These are phyloP conservation scores for Lactarius indigo DNA, from an alignment of 768 basidiomycete species.

Conservation along the genomic window DNA sequence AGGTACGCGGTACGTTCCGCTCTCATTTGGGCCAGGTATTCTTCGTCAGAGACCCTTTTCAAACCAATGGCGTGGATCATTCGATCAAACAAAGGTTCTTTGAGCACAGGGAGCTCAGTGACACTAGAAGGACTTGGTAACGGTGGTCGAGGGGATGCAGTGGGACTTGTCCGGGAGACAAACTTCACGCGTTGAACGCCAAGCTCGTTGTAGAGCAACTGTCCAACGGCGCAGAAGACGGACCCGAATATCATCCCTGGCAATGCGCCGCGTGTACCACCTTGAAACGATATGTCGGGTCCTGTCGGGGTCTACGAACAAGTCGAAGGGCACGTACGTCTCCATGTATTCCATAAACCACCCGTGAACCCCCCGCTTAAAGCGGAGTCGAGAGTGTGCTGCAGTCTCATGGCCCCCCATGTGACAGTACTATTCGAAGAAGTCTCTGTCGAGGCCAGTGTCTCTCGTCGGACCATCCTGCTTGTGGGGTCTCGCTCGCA, in stretches of 20 bases:
- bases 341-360: conserved; percentile 53
- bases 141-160: conserved; percentile 1
- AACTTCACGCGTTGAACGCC: conserved; percentile 57
- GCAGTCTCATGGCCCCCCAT: conserved; percentile 53
- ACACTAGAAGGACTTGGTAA: background rate
- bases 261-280: conserved; percentile 53
- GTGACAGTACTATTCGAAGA: conserved; percentile 30
- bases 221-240: conserved; percentile 56
- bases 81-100: conserved; percentile 36
- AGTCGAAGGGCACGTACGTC: conserved; percentile 44
- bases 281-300: conserved; percentile 37
- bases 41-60: conserved; percentile 62
- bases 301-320: background rate
- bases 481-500: conserved; percentile 48
- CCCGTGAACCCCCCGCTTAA: conserved; percentile 70
- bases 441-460: conserved; percentile 26
- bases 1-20: conserved; percentile 52
- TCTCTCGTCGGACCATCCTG: conserved; percentile 37
- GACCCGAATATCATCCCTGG: conserved; percentile 61
- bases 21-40: conserved; percentile 60
- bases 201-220: conserved; percentile 70
- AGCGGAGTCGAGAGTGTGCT: conserved; percentile 66
- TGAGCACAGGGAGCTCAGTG: conserved; percentile 6
- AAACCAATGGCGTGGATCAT: conserved; percentile 49
- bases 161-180: conserved; percentile 37